These are phyloP conservation scores for Dentipellis fragilis DNA, from an alignment of 768 basidiomycete species.

Conservation along the genomic window DNA sequence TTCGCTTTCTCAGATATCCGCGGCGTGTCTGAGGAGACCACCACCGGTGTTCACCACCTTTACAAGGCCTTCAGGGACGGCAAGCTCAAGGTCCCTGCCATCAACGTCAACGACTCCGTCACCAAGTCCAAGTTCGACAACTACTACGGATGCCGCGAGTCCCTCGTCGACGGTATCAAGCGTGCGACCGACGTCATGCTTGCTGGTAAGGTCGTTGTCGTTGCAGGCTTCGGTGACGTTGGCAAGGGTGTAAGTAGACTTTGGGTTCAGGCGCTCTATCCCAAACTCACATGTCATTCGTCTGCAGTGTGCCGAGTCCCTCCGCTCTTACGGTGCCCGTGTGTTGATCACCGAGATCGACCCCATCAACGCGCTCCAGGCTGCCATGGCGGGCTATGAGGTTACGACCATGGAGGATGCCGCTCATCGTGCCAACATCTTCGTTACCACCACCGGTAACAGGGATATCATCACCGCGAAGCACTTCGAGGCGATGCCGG, in stretches of 20 bases:
- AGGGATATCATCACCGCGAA: conserved; percentile 90
- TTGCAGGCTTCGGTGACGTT: conserved; percentile 98
- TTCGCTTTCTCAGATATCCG: conserved; percentile 50
- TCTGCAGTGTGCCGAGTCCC: conserved; percentile 86
- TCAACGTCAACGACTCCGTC: conserved; percentile 99
- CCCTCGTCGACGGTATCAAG: conserved; percentile 99
- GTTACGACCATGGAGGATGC: conserved; percentile 98
- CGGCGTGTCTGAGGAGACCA: conserved; percentile 98
- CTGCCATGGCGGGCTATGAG: conserved; percentile 99
- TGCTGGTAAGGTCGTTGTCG: conserved; percentile 97
- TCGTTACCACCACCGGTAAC: conserved; percentile 98
- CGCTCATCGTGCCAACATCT: conserved; percentile 79
- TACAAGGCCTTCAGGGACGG: conserved; percentile 98
- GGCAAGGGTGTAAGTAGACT: conserved; percentile 75
- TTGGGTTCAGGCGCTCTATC: background rate
- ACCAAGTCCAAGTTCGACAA: conserved; percentile 99
- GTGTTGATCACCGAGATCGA: conserved; percentile 97
- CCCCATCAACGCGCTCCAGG: conserved; percentile 99
- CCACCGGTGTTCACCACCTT: conserved; percentile 97
- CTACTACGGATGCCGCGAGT: conserved; percentile 99
- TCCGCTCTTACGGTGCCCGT: conserved; percentile 94
- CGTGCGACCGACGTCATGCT: conserved; percentile 99
- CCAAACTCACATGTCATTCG: background rate
- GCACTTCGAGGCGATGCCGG: conserved; percentile 92
- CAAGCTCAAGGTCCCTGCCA: conserved; percentile 92